These are phyloP conservation scores for Colletotrichum sp. DNA, from an alignment of 2,329 filamentous ascomycete genomes.

Conservation along the genomic window DNA sequence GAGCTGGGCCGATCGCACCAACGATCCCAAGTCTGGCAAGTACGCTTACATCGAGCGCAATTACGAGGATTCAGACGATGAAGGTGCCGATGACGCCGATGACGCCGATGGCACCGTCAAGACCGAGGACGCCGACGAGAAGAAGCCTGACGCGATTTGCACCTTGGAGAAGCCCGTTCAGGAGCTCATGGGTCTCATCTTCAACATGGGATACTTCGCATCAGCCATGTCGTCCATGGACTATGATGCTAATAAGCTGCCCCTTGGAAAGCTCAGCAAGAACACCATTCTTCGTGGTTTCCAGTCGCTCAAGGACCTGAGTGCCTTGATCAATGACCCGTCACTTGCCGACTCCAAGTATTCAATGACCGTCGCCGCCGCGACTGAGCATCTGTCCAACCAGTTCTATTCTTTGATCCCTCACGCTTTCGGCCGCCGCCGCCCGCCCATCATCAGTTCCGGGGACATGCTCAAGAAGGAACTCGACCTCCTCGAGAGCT, in stretches of 20 bases:
- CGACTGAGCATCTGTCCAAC: constrained; percentile 73
- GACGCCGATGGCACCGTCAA: constrained; percentile 18
- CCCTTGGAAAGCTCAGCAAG: constrained; percentile 84
- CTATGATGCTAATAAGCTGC: constrained; percentile 78
- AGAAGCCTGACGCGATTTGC: constrained; percentile 50
- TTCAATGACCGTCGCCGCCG: constrained; percentile 36
- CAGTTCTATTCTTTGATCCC: constrained; percentile 83
- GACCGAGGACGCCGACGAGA: constrained; percentile 29
- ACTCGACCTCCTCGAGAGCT: constrained; percentile 78
- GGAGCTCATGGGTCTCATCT: constrained; percentile 79
- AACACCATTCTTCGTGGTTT: constrained; percentile 78
- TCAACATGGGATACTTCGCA: constrained; percentile 77
- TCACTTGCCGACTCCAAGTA: constrained; percentile 50
- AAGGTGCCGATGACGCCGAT: constrained; percentile 23
- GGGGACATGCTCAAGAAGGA: constrained; percentile 71
- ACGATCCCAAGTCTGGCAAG: constrained; percentile 66
- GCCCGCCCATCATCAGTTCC: constrained; percentile 71
- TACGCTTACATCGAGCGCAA: constrained; percentile 84
- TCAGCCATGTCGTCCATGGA: constrained; percentile 70
- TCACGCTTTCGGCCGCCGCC: constrained; percentile 77
- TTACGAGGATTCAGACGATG: constrained; percentile 73
- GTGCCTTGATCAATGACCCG: constrained; percentile 66
- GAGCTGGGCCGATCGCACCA: constrained; percentile 56
- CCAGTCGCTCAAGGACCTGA: constrained; percentile 76
- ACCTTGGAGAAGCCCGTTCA: constrained; percentile 66